Conservation (phyloP, 257 asterid genomes). For the Datura wrightii region DNA sequence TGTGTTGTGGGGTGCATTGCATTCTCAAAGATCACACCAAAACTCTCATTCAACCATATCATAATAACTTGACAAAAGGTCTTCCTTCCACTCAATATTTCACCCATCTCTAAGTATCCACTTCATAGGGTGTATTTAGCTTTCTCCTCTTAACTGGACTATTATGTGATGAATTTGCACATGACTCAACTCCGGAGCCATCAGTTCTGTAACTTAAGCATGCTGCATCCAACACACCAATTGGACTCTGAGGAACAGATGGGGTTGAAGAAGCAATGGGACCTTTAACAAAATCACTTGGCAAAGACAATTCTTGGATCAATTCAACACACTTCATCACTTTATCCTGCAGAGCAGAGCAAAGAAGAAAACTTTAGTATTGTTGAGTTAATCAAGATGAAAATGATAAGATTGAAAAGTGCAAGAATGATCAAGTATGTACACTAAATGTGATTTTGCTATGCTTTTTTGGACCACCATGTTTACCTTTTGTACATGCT, state of each 20-base stretch:
- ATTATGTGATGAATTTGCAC: conserved; percentile 39
- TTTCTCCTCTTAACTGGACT: conserved; percentile 51
- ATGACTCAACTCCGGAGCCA: conserved; percentile 42
- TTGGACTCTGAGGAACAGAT: conserved; percentile 47
- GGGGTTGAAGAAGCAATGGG: conserved; percentile 34
- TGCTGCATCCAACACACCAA: conserved; percentile 54
- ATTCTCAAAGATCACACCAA: conserved; percentile 30
- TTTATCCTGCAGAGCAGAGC: conserved; percentile 41
- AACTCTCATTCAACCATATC: conserved; percentile 28
- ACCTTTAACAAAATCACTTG: conserved; percentile 27
- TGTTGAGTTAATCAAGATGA: neutral
- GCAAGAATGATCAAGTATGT: conserved; percentile 4
- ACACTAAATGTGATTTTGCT: neutral
- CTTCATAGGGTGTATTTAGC: conserved; percentile 35
- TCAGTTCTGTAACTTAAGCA: conserved; percentile 51
- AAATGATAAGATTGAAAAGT: conserved; percentile 29
- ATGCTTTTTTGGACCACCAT: conserved; percentile 39
- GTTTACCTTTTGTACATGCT: conserved; percentile 46
- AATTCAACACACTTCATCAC: conserved; percentile 43
- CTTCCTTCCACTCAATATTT: neutral
- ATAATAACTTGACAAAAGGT: conserved; percentile 25
- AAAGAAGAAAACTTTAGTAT: neutral
- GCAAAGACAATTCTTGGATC: conserved; percentile 37
- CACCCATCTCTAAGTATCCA: conserved; percentile 12
- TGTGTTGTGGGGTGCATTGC: neutral